phyloP scores from a whole-genome alignment of 108 stramenopile genomes.

The Stephanodiscus triporus region DNA sequence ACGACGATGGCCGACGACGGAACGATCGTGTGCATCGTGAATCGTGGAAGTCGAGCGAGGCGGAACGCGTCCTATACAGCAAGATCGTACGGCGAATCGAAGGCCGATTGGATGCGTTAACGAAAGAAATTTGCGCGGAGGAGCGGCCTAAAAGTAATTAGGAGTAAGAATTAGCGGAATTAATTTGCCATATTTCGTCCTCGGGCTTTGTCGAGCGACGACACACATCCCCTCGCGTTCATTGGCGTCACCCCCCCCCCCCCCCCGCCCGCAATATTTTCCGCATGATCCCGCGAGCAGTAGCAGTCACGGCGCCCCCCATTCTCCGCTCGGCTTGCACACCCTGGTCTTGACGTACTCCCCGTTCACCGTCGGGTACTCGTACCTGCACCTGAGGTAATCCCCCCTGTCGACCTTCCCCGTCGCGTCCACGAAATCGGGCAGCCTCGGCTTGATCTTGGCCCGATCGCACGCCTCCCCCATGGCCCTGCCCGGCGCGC shows the following conservation, averaged over 20 bases:
- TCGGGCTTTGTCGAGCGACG: too few relatives aligned
- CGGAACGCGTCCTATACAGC: slow-evolving; percentile 49
- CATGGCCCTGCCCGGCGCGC: slow-evolving; percentile 48
- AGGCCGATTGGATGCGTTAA: slow-evolving; percentile 40
- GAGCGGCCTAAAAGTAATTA: too few relatives aligned
- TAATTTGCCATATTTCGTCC: too few relatives aligned
- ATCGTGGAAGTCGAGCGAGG: slow-evolving; percentile 35
- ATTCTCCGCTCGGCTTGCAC: slow-evolving; percentile 26
- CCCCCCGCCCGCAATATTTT: too few relatives aligned
- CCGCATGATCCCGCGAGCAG: too few relatives aligned
- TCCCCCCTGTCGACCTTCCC: slow-evolving; percentile 66
- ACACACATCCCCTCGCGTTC: too few relatives aligned
- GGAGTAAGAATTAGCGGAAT: too few relatives aligned
- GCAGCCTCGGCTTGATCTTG: slow-evolving; percentile 34
- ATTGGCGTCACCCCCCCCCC: too few relatives aligned
- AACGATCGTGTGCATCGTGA: too few relatives aligned
- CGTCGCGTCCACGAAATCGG: slow-evolving; percentile 43
- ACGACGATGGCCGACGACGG: slow-evolving; percentile 6
- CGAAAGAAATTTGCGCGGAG: slow-evolving; percentile 32
- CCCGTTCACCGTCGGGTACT: slow-evolving; percentile 12
- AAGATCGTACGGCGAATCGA: slow-evolving; percentile 50
- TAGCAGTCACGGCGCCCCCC: slow-evolving; percentile 19
- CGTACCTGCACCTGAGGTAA: slow-evolving; percentile 46
- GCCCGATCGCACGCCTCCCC: slow-evolving; percentile 63
- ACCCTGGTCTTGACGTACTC: slow-evolving; percentile 32